Percentiles rank a stretch among this genome's conserved stretches.
phyloP scores from a whole-genome alignment of 345 rosid species.

The Boechera stricta region DNA sequence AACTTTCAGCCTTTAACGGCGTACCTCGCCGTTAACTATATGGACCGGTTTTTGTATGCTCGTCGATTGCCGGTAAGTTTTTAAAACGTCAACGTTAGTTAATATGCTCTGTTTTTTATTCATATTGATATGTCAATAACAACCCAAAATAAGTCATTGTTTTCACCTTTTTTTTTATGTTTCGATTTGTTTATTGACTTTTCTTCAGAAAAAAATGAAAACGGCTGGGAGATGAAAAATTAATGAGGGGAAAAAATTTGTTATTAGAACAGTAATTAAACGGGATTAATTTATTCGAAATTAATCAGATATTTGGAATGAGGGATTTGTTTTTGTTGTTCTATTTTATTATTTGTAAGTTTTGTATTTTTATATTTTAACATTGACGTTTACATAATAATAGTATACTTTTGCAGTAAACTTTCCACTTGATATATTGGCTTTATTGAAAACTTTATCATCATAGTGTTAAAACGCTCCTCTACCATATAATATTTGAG shows the following conservation, averaged over 20 bases:
- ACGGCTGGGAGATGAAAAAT: slow-evolving; percentile 12
- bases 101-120: slow-evolving; percentile 24
- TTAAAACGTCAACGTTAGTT: slow-evolving; percentile 35
- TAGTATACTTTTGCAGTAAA: slow-evolving; percentile 45
- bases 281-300: neutral
- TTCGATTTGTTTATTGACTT: slow-evolving; percentile 49
- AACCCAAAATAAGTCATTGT: slow-evolving; percentile 27
- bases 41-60: slow-evolving; percentile 85
- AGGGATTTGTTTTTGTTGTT: neutral
- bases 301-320: slow-evolving; percentile 21
- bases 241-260: neutral
- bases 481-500: slow-evolving; percentile 12
- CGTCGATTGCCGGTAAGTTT: slow-evolving; percentile 74
- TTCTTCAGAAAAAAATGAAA: slow-evolving; percentile 42
- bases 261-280: slow-evolving; percentile 11
- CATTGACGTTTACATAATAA: slow-evolving; percentile 34
- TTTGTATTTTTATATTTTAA: neutral
- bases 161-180: slow-evolving; percentile 38
- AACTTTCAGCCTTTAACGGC: slow-evolving; percentile 91
- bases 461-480: slow-evolving; percentile 42
- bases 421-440: slow-evolving; percentile 35
- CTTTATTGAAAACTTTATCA: slow-evolving; percentile 37
- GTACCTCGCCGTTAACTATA: slow-evolving; percentile 92
- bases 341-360: neutral
- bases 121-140: slow-evolving; percentile 26